A percentile compares a stretch with the other conserved stretches of the same genome.
phyloP scores from a whole-genome alignment of 2,329 filamentous ascomycete species.

The Arthroderma sp. region DNA sequence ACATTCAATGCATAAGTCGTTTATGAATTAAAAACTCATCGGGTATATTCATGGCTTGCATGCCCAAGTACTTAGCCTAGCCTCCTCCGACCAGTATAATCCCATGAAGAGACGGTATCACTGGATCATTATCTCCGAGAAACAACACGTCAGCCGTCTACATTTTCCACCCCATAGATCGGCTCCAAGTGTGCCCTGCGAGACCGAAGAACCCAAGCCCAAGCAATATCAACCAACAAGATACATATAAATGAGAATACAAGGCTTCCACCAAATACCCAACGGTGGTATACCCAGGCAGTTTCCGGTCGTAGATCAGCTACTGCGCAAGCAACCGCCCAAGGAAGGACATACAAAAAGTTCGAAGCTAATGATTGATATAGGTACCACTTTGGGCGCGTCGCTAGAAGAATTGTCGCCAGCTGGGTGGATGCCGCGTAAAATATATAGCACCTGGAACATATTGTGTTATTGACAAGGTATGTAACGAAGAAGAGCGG shows the following conservation, averaged over 20 bases:
- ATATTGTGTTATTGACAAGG: neutral
- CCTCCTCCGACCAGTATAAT: too few relatives aligned
- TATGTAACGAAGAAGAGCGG: neutral
- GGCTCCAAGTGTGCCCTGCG: conserved; percentile 26
- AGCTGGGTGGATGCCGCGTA: conserved; percentile 55
- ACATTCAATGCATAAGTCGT: too few relatives aligned
- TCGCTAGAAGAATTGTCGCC: conserved; percentile 51
- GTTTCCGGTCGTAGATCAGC: conserved; percentile 35
- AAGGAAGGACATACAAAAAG: conserved; percentile 54
- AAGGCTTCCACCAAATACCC: conserved; percentile 55
- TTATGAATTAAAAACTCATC: too few relatives aligned
- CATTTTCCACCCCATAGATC: too few relatives aligned
- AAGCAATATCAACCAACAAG: conserved; percentile 37
- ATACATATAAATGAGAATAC: conserved; percentile 53
- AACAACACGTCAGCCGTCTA: too few relatives aligned
- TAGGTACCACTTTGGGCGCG: conserved; percentile 53
- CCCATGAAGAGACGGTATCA: too few relatives aligned
- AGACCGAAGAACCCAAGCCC: conserved; percentile 38
- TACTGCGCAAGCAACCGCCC: conserved; percentile 49
- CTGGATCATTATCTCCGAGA: too few relatives aligned
- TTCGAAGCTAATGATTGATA: conserved; percentile 55
- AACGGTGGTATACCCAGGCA: conserved; percentile 54
- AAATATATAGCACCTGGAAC: conserved; percentile 51
- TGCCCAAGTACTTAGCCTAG: too few relatives aligned
- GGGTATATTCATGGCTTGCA: too few relatives aligned